phyloP scores from a whole-genome alignment of 2,329 filamentous ascomycete genomes.

The Colletotrichum nymphaeae region DNA sequence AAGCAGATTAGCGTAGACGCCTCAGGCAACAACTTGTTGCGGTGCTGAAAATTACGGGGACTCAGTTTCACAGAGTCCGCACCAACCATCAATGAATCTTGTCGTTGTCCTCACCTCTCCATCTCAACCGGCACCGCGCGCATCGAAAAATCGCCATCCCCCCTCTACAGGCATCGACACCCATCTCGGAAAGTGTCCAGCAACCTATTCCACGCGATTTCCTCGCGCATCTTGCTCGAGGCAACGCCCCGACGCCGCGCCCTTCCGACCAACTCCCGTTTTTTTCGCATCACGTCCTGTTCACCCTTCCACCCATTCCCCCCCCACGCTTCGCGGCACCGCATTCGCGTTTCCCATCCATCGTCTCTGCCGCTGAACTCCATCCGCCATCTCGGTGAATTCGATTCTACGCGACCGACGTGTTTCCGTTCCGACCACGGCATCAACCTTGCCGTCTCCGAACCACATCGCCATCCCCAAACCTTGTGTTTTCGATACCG shows the following conservation, averaged over 20 bases:
- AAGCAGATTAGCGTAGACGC: constrained; percentile 24
- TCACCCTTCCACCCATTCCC: constrained; percentile 41
- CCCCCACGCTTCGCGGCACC: constrained; percentile 37
- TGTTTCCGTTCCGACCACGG: constrained; percentile 25
- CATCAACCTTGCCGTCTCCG: constrained; percentile 23
- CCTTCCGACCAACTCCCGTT: constrained; percentile 51
- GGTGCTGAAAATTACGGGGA: constrained; percentile 59
- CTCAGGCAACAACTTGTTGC: constrained; percentile 41
- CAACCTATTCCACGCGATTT: constrained; percentile 67
- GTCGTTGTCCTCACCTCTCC: constrained; percentile 63
- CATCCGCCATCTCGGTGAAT: constrained; percentile 35
- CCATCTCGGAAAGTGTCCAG: constrained; percentile 66
- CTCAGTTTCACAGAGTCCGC: constrained; percentile 47
- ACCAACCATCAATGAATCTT: constrained; percentile 62
- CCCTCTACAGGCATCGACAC: constrained; percentile 68
- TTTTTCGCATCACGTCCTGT: constrained; percentile 54
- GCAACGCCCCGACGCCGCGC: constrained; percentile 54
- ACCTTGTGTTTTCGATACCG: constrained; percentile 1
- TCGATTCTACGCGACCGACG: constrained; percentile 32
- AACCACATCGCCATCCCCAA: constrained; percentile 18
- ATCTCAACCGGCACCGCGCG: constrained; percentile 65
- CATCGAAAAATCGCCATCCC: constrained; percentile 71
- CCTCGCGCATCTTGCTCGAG: constrained; percentile 56
- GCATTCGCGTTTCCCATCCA: constrained; percentile 19
- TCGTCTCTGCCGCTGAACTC: constrained; percentile 25